Percentiles rank a stretch among this genome's conserved stretches.
These are phyloP conservation scores for Colletotrichum lupini DNA, from an alignment of 2,329 filamentous ascomycete genomes.

Conservation along the genomic window DNA sequence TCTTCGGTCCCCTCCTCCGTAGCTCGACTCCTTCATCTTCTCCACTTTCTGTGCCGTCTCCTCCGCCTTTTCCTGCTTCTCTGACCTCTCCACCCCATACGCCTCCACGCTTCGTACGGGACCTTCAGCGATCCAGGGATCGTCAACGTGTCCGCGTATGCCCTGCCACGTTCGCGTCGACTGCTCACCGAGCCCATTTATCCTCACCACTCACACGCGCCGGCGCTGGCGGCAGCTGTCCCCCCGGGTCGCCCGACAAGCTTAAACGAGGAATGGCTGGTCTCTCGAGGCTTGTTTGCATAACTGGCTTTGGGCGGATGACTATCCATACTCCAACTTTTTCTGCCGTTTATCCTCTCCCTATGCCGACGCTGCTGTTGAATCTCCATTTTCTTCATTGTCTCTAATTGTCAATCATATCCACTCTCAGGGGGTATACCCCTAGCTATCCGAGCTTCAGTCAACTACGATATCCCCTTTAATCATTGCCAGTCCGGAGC, in stretches of 20 bases:
- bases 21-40: neutral
- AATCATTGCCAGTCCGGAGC: neutral
- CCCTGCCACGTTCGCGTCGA: constrained; percentile 1
- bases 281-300: neutral
- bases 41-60: neutral
- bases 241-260: constrained; percentile 6
- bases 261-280: constrained; percentile 20
- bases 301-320: neutral
- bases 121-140: constrained; percentile 4
- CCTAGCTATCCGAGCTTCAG: neutral
- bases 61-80: constrained; percentile 4
- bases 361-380: neutral
- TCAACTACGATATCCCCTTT: neutral
- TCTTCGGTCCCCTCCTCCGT: neutral
- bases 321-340: neutral
- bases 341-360: neutral
- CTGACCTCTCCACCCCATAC: neutral
- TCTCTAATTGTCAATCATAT: constrained; percentile 11
- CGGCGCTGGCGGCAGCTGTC: neutral
- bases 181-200: neutral
- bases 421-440: constrained; percentile 12
- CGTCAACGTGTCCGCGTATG: constrained; percentile 22
- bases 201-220: neutral
- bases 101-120: neutral
- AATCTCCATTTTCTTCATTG: neutral